Base-by-base conservation (phyloP, 257 asterid species). In the Gentiana macrophylla region DNA sequence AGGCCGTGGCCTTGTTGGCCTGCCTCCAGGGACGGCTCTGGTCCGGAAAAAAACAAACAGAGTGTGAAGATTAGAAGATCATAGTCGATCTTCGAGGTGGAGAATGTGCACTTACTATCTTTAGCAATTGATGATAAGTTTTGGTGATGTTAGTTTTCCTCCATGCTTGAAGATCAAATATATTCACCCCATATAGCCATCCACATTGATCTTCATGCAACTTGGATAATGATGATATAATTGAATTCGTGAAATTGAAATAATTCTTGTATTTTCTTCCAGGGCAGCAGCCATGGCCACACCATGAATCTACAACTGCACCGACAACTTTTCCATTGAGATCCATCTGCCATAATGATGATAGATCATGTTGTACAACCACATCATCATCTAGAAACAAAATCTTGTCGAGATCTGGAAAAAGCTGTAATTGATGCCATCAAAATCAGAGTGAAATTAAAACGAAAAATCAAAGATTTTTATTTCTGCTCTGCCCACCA, bases 371-470 rank as follows among this genome's bases (percentile, higher is more conserved):
- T 50, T 86, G 95, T 45, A 84, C 93, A 6, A 86, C 83, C 64
- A 77, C 55, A 77, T 89, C 97, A 77, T 89, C 95, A 50, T 86
- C 97, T 81, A 89, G 71, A 67, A 89, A 73, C 64, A 89, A 78
- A 58, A 86, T 71, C 73, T 78, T 81, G 76, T 78, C 60, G 71
- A 86, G 78, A 60, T 81, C 86, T 52, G 97, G 95, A 61, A 89
- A 89, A 60, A 89, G 81, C 97, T 89, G 95, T 41, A 43, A 24
- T 24, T 0, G 0, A 59, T 50, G 75, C 44, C 69, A 73, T 52
- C 62, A 57, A 77, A 77, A 72, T 65, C 60, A 71, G 66, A 71
- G 48, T 57, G 61, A 58, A 15, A 67, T 65, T 38, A 65, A 55
- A 66, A 24, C 24, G 0, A 24, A 24, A 24, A 24, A 24, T 24